Conservation (phyloP, 169 alveolate species). For the Plasmodium gonderi region DNA sequence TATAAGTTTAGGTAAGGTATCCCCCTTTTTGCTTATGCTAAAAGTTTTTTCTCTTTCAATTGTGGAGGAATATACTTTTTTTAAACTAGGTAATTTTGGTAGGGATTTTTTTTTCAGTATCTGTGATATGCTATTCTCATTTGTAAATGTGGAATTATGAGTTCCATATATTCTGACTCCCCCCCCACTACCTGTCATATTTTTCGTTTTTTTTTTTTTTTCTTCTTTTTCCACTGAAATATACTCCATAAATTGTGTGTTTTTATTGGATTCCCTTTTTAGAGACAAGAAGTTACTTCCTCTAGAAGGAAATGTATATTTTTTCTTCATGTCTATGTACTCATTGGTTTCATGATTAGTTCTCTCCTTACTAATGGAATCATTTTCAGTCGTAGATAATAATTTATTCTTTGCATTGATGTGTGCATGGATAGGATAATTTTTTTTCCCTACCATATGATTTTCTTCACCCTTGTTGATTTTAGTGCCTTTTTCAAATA, state of each 20-base stretch:
- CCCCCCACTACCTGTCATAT: not conserved
- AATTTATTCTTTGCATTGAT: not conserved
- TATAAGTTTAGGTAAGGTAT: not conserved
- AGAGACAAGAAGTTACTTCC: not conserved
- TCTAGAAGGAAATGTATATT: not conserved
- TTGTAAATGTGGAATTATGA: not conserved
- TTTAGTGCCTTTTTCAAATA: not conserved
- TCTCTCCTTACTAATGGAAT: not conserved
- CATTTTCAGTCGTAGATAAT: not conserved
- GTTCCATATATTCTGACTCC: not conserved
- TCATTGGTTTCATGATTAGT: not conserved
- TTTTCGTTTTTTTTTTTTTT: not conserved
- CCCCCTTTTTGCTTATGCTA: not conserved
- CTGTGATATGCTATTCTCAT: not conserved
- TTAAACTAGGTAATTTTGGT: not conserved
- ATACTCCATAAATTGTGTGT: not conserved
- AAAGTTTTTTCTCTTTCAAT: not conserved
- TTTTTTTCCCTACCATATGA: not conserved
- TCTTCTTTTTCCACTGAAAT: not conserved
- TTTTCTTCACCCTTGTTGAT: not conserved
- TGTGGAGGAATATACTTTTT: not conserved
- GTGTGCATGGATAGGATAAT: not conserved
- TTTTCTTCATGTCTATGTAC: not conserved
- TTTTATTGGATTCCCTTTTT: not conserved
- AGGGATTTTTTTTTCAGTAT: not conserved